Evolutionary conservation across 1,284 basidiomycete genomes (phyloP).

Genomic region (Gymnopus androsaceus): DNA sequence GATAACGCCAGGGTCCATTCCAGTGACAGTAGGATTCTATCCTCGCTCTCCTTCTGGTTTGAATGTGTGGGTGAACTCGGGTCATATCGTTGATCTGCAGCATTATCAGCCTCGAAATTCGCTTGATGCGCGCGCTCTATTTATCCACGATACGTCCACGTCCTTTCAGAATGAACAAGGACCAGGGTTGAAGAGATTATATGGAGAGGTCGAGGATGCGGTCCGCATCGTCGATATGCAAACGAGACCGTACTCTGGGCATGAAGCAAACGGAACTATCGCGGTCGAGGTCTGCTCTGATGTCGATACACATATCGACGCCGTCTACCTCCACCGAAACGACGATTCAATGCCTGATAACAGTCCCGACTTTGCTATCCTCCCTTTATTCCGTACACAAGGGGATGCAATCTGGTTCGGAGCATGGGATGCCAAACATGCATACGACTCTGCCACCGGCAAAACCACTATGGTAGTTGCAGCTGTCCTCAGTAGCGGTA

Average conservation of each 20-base stretch:
- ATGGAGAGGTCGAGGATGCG: slow-evolving; percentile 31
- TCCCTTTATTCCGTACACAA: slow-evolving; percentile 28
- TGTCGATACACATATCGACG: slow-evolving; percentile 33
- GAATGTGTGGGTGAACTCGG: slow-evolving; percentile 28
- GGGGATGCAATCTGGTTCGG: slow-evolving; percentile 37
- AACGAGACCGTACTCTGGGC: not conserved
- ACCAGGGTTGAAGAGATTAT: slow-evolving; percentile 22
- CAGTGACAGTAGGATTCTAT: slow-evolving; percentile 16
- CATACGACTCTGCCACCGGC: slow-evolving; percentile 17
- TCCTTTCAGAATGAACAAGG: slow-evolving; percentile 5
- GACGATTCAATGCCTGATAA: not conserved
- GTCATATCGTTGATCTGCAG: slow-evolving; percentile 29
- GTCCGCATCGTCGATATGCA: slow-evolving; percentile 32
- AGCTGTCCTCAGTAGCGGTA: slow-evolving; percentile 32
- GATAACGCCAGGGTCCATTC: not conserved
- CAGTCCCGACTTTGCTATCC: not conserved
- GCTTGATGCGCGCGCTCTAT: slow-evolving; percentile 32
- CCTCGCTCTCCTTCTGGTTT: slow-evolving; percentile 31
- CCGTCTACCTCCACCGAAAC: slow-evolving; percentile 21
- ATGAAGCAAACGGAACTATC: slow-evolving; percentile 19
- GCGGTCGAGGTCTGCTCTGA: slow-evolving; percentile 34
- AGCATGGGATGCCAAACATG: slow-evolving; percentile 34
- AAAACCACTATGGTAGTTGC: slow-evolving; percentile 14
- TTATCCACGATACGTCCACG: slow-evolving; percentile 10
- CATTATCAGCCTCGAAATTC: slow-evolving; percentile 29